phyloP scores from a whole-genome alignment of 305 asterid species.

The Fraxinus greggii region DNA sequence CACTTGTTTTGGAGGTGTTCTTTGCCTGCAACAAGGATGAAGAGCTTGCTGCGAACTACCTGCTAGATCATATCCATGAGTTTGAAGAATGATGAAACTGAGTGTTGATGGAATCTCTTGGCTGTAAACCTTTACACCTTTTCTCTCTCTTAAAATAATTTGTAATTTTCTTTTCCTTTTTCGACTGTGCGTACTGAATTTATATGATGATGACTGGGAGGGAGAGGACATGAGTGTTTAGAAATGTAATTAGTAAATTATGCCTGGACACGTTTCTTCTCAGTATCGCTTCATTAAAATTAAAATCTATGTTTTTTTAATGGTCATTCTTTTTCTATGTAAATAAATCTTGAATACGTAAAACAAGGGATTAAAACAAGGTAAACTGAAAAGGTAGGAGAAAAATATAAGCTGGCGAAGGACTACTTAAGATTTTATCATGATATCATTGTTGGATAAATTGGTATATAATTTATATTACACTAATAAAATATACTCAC shows the following conservation, averaged over 20 bases:
- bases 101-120: background rate
- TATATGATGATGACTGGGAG: background rate
- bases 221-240: background rate
- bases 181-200: background rate
- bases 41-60: slow-evolving; percentile 84
- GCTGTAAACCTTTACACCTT: background rate
- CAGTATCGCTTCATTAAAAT: background rate
- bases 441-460: no score
- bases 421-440: no score
- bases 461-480: no score
- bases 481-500: no score
- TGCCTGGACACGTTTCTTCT: background rate
- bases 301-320: background rate
- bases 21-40: slow-evolving; percentile 88
- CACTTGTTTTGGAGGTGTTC: slow-evolving; percentile 63
- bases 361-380: background rate
- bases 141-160: background rate
- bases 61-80: slow-evolving; percentile 75
- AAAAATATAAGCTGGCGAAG: no score
- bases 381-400: background rate
- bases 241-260: background rate
- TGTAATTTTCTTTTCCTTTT: background rate
- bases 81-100: slow-evolving; percentile 46
- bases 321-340: background rate
- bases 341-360: background rate